Conservation (phyloP, 768 basidiomycete species). For the Leccinum boreale region DNA sequence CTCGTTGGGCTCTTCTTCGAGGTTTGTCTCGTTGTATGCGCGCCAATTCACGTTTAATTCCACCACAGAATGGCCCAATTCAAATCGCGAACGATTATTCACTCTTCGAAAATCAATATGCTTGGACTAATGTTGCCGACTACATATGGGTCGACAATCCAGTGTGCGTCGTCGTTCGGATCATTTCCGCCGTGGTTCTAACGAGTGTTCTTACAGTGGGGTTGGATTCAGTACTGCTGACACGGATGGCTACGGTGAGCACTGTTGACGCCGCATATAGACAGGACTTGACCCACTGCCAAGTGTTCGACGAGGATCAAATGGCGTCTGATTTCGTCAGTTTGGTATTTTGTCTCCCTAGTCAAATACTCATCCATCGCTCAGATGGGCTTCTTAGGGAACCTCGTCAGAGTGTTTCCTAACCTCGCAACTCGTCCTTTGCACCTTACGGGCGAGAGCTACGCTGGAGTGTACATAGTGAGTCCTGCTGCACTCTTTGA, state of each 20-base stretch:
- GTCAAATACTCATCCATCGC: conserved; percentile 1
- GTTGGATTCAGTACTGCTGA: conserved; percentile 66
- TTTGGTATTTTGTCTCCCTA: not conserved
- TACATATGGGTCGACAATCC: conserved; percentile 76
- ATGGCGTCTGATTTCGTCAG: conserved; percentile 52
- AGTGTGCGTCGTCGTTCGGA: conserved; percentile 36
- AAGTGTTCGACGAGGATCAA: conserved; percentile 61
- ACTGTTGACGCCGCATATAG: not conserved
- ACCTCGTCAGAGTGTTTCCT: conserved; percentile 75
- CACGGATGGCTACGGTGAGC: conserved; percentile 53
- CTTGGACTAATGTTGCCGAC: conserved; percentile 61
- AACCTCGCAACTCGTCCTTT: conserved; percentile 63
- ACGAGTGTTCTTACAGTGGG: conserved; percentile 37
- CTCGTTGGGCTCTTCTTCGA: conserved; percentile 62
- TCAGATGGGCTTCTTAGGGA: conserved; percentile 69
- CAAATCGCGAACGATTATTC: conserved; percentile 51
- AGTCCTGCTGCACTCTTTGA: conserved; percentile 17
- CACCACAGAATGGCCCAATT: conserved; percentile 66
- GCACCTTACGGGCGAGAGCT: conserved; percentile 69
- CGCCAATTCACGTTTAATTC: not conserved
- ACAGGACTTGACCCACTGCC: conserved; percentile 11
- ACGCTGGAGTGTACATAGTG: conserved; percentile 71
- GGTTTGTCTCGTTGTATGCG: conserved; percentile 33
- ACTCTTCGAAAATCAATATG: conserved; percentile 47
- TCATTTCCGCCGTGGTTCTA: not conserved